Base-by-base conservation (phyloP, 2,329 filamentous ascomycete species). In the Talaromyces funiculosus region DNA sequence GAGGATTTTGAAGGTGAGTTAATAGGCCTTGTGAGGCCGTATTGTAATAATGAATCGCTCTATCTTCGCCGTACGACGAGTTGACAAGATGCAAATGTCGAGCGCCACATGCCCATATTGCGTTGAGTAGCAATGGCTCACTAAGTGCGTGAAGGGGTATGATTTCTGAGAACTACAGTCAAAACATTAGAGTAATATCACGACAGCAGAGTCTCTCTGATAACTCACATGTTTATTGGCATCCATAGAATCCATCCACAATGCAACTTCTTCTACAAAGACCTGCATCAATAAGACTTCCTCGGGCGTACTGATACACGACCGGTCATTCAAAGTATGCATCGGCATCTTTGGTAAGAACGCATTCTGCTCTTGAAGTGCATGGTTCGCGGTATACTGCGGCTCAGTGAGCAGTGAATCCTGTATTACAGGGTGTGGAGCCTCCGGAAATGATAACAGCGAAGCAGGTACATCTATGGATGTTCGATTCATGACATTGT, bases 171-270 rank as follows among this genome's bases (percentile, higher is more conserved):
- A 97, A 97, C 78, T 86, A 61, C 9, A 40, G 18, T 31, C 4
- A 4, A 6, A 37, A 0, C 16, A 12, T 54, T 54, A 54, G 51
- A 7, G 40, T n/a, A 37, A 20, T 26, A 54, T 37, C 31, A 8
- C n/a, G 29, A 38, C 29, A 47, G 24, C 24, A 14, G 29, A 26
- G 12, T 40, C n/a, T n/a, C n/a, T n/a, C n/a, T n/a, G n/a, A n/a
- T 20, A 22, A 42, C 31, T 63, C 74, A 84, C 81, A 71, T 95
- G 90, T 76, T 93, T 93, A 65, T 87, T 82, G 35, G 86, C 82
- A 76, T 96, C 90, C 79, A 97, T 86, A 43, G 87, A 90, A 74
- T 97, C 93, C 90, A 97, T 96, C 91, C 93, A 97, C 3, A 91
- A 75, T 0, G 89, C 92, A 2, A 97, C 90, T 65, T 96, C 89